A percentile compares a stretch with the other conserved stretches of the same genome.
Conservation (phyloP, 495 filamentous ascomycete species). For the Friedmanniomyces endolithicus region DNA sequence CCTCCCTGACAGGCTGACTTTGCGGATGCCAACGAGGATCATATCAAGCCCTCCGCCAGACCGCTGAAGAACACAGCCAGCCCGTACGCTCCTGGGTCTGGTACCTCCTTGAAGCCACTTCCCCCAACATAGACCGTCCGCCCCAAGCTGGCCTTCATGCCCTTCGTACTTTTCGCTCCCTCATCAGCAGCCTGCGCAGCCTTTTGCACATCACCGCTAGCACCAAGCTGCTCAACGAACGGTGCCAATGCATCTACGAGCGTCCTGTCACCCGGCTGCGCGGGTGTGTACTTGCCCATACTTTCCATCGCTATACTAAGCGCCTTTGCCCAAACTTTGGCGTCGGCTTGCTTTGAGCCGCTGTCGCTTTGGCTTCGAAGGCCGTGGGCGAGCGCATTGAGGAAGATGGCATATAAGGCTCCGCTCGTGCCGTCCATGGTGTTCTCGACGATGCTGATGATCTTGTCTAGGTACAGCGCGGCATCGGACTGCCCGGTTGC, state of each 20-base stretch:
- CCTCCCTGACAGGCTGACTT: background rate
- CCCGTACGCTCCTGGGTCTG: conserved; percentile 85
- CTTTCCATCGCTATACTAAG: conserved; percentile 56
- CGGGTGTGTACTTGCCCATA: conserved; percentile 76
- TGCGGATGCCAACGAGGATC: background rate
- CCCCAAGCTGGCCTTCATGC: conserved; percentile 81
- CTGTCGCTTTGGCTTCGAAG: conserved; percentile 46
- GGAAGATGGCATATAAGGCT: conserved; percentile 89
- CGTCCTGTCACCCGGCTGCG: conserved; percentile 77
- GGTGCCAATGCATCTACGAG: conserved; percentile 82
- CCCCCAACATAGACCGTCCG: conserved; percentile 86
- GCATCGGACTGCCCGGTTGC: conserved; percentile 51
- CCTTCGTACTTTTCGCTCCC: conserved; percentile 73
- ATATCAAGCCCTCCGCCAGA: conserved; percentile 45
- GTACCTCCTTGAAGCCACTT: conserved; percentile 64
- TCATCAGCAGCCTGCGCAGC: conserved; percentile 64
- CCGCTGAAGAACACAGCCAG: conserved; percentile 70
- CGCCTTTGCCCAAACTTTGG: conserved; percentile 60
- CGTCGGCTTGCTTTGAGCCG: conserved; percentile 35
- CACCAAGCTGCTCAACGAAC: conserved; percentile 59
- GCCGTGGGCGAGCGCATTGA: conserved; percentile 73
- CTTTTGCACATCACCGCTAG: conserved; percentile 49
- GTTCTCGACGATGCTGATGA: conserved; percentile 74
- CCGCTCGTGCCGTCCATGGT: conserved; percentile 95
- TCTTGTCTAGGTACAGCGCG: conserved; percentile 56